These are phyloP conservation scores for Plenodomus lindquistii DNA, from an alignment of 2,329 filamentous ascomycete species.

Conservation along the genomic window DNA sequence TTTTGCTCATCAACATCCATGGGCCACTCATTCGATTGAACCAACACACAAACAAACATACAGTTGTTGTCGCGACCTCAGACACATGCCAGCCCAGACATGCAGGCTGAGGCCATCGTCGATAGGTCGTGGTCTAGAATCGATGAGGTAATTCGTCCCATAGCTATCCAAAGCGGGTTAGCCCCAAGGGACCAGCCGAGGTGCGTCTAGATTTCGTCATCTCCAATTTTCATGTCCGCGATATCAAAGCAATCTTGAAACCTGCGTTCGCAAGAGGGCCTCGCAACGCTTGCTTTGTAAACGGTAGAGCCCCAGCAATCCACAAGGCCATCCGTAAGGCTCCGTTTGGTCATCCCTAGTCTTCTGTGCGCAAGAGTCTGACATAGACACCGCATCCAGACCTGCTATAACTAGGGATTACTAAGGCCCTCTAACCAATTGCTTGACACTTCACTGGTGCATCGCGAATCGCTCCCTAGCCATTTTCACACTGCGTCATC, in stretches of 20 bases:
- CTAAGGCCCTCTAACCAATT: constrained; percentile 23
- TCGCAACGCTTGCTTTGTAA: not conserved
- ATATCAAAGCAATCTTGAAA: not conserved
- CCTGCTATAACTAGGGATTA: constrained; percentile 33
- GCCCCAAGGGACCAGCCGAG: constrained; percentile 13
- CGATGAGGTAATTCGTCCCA: constrained; percentile 27
- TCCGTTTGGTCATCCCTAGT: constrained; percentile 9
- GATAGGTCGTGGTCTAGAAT: constrained; percentile 13
- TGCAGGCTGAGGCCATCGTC: constrained; percentile 9
- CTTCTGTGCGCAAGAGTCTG: not conserved
- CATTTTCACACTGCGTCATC: constrained; percentile 33
- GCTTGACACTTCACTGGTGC: constrained; percentile 9
- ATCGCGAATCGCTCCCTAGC: not conserved
- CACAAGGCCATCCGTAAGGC: not conserved
- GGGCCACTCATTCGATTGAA: not conserved
- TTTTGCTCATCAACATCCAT: constrained; percentile 8
- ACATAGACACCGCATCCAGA: constrained; percentile 2
- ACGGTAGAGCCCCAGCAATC: not conserved
- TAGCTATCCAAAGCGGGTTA: constrained; percentile 18
- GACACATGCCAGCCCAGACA: not conserved
- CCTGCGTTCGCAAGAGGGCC: no score
- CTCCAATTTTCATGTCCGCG: constrained; percentile 5
- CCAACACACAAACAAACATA: constrained; percentile 6
- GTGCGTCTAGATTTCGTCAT: constrained; percentile 21
- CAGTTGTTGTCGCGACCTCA: constrained; percentile 6